Evolutionary conservation across 2,329 filamentous ascomycete species (phyloP), one percentile per base, ranked within the genome.

Genomic region (Hypocrella siamensis): DNA sequence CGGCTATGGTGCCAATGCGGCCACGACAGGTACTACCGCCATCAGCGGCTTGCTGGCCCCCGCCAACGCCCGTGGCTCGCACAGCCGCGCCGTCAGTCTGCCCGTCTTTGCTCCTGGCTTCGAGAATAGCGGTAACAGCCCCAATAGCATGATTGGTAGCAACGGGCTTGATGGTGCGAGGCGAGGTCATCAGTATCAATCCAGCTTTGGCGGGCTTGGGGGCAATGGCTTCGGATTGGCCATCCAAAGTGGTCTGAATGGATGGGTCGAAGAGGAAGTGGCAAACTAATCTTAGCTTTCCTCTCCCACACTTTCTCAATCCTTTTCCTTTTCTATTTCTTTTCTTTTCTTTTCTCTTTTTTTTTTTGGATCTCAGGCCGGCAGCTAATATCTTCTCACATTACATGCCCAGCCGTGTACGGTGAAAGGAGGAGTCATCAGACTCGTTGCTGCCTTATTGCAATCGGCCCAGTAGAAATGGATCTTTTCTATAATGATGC

Each of bases 1-100:
- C 38, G 73, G 75, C 30, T 78, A 69, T 41, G 54, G 69, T 27
- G 61, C 59, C 24, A 69, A 63, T 43, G 54, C 58, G 28, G 54
- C 60, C n/a, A 52, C 57, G 3, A 64, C 67, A 17, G 70, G 67
- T 22, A 61, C 79, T 3, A 75, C 77, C 2, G 82, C 76, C 2
- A 78, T 86, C 38, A 79, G 79, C 27, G 79, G 81, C 6, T 69
- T 92, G 24, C 67, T 90, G 31, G 79, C 81, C 3, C 81, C 82
- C 3, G 73, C 72, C 31, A 76, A 71, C 33, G 51, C 58, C 11
- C 65, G 73, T 21, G 61, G 66, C 19, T 69, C 70, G 39, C 73
- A 78, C 54, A 88, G 74, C 47, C 78, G 90, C 24, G 85, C 90
- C 21, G 84, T 94, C 37, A 93, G 85, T 51, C 62, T 98, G 47